These are phyloP conservation scores for Colletotrichum tabaci DNA, from an alignment of 2,329 filamentous ascomycete species.

Conservation along the genomic window DNA sequence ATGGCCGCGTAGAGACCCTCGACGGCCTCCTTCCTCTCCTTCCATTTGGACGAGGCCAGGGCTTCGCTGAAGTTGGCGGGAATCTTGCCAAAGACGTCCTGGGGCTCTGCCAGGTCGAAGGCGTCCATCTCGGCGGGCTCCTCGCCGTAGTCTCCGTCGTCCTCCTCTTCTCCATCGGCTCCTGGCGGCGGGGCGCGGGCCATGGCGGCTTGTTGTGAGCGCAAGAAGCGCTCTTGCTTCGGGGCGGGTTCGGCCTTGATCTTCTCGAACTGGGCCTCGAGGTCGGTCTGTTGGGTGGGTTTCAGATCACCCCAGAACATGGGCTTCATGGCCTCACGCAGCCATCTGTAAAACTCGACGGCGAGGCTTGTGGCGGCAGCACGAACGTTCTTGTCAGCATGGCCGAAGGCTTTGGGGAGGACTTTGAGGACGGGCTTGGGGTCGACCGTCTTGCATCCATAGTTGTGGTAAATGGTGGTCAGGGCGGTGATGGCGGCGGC, in stretches of 20 bases:
- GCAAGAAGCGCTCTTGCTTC: constrained; percentile 90
- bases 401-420: constrained; percentile 91
- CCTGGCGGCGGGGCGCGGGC: constrained; percentile 76
- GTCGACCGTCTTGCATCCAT: constrained; percentile 93
- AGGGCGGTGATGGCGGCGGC: constrained; percentile 80
- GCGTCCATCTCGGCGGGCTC: constrained; percentile 82
- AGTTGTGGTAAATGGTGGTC: constrained; percentile 90
- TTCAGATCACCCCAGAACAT: constrained; percentile 98
- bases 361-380: constrained; percentile 93
- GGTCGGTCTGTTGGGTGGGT: constrained; percentile 92
- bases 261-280: constrained; percentile 95
- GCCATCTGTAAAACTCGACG: constrained; percentile 96
- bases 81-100: constrained; percentile 87
- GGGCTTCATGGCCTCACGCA: constrained; percentile 97
- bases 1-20: constrained; percentile 83
- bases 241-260: constrained; percentile 89
- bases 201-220: constrained; percentile 89
- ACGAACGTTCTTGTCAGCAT: constrained; percentile 98
- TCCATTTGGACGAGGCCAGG: constrained; percentile 95
- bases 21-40: constrained; percentile 94
- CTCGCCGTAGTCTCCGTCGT: constrained; percentile 71
- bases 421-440: constrained; percentile 92
- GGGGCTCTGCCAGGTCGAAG: constrained; percentile 86
- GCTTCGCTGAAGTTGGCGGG: constrained; percentile 87
- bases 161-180: constrained; percentile 70